Evolutionary conservation across 2,329 filamentous ascomycete genomes (phyloP).

Genomic region (Ophiognomonia clavigignenti-juglandacearum): DNA sequence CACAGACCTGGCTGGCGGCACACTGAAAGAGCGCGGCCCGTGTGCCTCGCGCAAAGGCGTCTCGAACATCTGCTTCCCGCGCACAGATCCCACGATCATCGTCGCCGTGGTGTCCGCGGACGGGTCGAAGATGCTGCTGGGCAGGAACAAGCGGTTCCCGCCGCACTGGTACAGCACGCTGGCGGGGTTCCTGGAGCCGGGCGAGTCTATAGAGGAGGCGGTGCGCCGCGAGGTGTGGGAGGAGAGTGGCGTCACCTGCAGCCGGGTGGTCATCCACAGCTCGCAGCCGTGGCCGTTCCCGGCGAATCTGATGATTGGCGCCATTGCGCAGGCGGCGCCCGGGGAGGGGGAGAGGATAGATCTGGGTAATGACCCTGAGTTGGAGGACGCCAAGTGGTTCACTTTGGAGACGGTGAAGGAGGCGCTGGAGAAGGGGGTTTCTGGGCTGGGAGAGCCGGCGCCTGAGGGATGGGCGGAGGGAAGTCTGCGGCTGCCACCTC

Average conservation of each 20-base stretch:
- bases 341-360: slow-evolving; percentile 71
- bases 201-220: slow-evolving; percentile 79
- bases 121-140: slow-evolving; percentile 73
- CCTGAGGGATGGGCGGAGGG: slow-evolving; percentile 70
- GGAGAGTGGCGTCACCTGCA: slow-evolving; percentile 72
- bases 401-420: slow-evolving; percentile 72
- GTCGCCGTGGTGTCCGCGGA: slow-evolving; percentile 84
- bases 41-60: slow-evolving; percentile 81
- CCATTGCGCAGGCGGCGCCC: slow-evolving; percentile 79
- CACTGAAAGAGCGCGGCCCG: slow-evolving; percentile 52
- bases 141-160: slow-evolving; percentile 80
- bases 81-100: slow-evolving; percentile 93
- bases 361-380: slow-evolving; percentile 82
- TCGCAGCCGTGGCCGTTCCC: slow-evolving; percentile 88
- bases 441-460: slow-evolving; percentile 59
- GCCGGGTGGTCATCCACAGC: slow-evolving; percentile 74
- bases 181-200: slow-evolving; percentile 80
- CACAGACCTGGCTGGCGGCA: slow-evolving; percentile 51
- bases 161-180: slow-evolving; percentile 83
- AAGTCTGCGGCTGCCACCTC: slow-evolving; percentile 72
- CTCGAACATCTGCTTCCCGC: slow-evolving; percentile 87
- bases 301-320: slow-evolving; percentile 79
- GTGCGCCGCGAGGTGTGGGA: slow-evolving; percentile 83
- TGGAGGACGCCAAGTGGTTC: slow-evolving; percentile 90
- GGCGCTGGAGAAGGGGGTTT: slow-evolving; percentile 64